Base-by-base conservation (phyloP, 495 filamentous ascomycete genomes). In the Xylaria nigripes region DNA sequence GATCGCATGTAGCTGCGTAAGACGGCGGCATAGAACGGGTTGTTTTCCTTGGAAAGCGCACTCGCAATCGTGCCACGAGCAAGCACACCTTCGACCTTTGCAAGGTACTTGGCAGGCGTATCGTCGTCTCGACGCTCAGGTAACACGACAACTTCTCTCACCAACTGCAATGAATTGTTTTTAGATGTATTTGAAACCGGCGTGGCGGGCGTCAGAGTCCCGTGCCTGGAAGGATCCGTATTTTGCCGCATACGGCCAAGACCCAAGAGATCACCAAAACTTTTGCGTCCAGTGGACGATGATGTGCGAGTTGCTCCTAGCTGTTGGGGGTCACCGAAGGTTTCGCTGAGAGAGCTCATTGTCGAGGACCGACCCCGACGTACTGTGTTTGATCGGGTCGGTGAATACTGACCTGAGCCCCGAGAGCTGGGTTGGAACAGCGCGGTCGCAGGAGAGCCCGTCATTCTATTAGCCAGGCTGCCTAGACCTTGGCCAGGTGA, bases 1-100 rank as follows among this genome's bases (percentile, higher is more conserved):
- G 85, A 83, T 48, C 91, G 80, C 89, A 96, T 96, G 65, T 95
- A 96, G 62, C 91, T 95, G 48, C 92, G 81, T 27, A 99, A 67
- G 2, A 90, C 89, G 6, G 85, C 80, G 50, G 84, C 83, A 29
- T 80, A 86, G 68, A 99, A 99, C 0, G 84, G 70, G 56, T 99
- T 90, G 4, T 79, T 83, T 16, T 83, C 86, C 65, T 95, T 94
- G 13, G 87, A 87, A 18, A 97, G 68, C 13, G 89, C 78, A 23
- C 85, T 86, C 6, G 87, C 89, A 56, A 97, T 86, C 29, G 83
- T 80, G 55, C 90, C 85, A 32, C 84, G 82, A 32, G 84, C 86
- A 12, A 95, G 75, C 27, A 80, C 80, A 56, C 87, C 85, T 63
- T 96, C 86, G 12, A 96, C 72, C 27, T 89, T 83, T 7, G 84